phyloP scores from a whole-genome alignment of 805 yeast species.

The Wickerhamomyces sydowiorum region DNA sequence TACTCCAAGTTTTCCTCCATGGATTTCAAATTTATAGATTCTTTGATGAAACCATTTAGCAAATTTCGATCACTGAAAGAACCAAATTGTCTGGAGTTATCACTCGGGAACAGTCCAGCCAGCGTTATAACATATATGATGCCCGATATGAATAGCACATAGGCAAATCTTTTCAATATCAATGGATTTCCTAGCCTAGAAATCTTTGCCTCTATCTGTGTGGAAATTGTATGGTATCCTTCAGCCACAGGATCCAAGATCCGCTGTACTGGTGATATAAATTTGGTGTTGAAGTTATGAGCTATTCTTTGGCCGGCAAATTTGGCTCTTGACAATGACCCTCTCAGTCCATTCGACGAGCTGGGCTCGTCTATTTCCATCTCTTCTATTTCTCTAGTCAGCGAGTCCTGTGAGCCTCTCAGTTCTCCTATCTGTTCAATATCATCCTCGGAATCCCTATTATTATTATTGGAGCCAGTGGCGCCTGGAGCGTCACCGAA shows the following conservation, averaged over 20 bases:
- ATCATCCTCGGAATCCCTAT: slow-evolving; percentile 1
- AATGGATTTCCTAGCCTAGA: slow-evolving; percentile 79
- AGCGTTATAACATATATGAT: slow-evolving; percentile 52
- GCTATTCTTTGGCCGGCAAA: slow-evolving; percentile 9
- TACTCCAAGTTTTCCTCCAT: slow-evolving; percentile 67
- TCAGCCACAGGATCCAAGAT: slow-evolving; percentile 44
- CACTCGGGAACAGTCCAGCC: slow-evolving; percentile 47
- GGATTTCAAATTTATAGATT: slow-evolving; percentile 47
- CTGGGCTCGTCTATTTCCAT: slow-evolving; percentile 35
- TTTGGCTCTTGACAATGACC: background rate
- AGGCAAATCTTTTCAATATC: slow-evolving; percentile 70
- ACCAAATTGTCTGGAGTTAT: slow-evolving; percentile 37
- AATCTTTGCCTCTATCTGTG: slow-evolving; percentile 50
- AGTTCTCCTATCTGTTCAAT: background rate
- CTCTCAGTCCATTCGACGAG: slow-evolving; percentile 1
- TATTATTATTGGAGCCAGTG: background rate
- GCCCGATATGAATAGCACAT: slow-evolving; percentile 59
- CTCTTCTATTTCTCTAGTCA: slow-evolving; percentile 15
- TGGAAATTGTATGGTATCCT: slow-evolving; percentile 25
- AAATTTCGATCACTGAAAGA: slow-evolving; percentile 57
- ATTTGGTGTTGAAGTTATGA: slow-evolving; percentile 20
- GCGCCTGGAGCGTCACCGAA: background rate
- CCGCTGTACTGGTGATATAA: slow-evolving; percentile 35
- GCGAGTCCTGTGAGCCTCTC: slow-evolving; percentile 1
- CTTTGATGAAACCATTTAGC: slow-evolving; percentile 42